Evolutionary conservation across 2,329 filamentous ascomycete species (phyloP), one percentile per base, ranked within the genome.

Genomic region (Metarhizium humberi): DNA sequence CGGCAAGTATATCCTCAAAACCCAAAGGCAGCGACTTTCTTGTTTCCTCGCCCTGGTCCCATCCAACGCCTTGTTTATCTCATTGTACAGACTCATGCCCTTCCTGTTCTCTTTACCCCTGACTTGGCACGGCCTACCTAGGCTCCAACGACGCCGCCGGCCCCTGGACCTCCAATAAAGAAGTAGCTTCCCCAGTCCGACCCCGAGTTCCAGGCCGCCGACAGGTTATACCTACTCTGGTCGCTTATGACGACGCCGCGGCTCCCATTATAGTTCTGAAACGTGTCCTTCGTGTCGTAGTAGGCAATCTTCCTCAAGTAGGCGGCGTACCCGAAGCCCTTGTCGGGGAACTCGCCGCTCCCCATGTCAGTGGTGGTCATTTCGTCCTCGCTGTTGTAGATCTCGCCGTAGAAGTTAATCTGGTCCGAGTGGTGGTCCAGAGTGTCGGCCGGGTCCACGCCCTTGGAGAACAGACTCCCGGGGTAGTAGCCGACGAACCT

Each of bases 281-380:
- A 36, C 3, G 47, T 34, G 32, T 50, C 38, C 20, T 57, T 29
- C 20, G 32, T 50, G 51, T 58, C 57, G 32, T 53, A 38, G 45
- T 61, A 63, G 18, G 53, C 52, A 18, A 62, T 57, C 38, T 58
- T 60, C 45, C 54, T 57, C 36, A 62, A 29, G 55, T 63, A 62
- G 8, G 52, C 60, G 3, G 59, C 52, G 14, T 51, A 52, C 32
- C 57, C 57, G n/a, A 53, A 55, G 3, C 61, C 60, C 2, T 42
- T 25, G 16, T 62, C 60, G 1, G 61, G 59, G 51, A 61, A 63
- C 53, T 60, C 53, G 49, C 61, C 61, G 49, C 60, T 63, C 36
- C 60, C 61, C 61, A 63, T 62, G 40, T 62, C 59, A 13, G 59
- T 62, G 16, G 54, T 59, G 6, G 59, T 61, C 50, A 59, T 13